A percentile compares a stretch with the other conserved stretches of the same genome.
These are phyloP conservation scores for Balamuthia mandrillaris DNA, from an alignment of 208 protist genomes.

Conservation along the genomic window DNA sequence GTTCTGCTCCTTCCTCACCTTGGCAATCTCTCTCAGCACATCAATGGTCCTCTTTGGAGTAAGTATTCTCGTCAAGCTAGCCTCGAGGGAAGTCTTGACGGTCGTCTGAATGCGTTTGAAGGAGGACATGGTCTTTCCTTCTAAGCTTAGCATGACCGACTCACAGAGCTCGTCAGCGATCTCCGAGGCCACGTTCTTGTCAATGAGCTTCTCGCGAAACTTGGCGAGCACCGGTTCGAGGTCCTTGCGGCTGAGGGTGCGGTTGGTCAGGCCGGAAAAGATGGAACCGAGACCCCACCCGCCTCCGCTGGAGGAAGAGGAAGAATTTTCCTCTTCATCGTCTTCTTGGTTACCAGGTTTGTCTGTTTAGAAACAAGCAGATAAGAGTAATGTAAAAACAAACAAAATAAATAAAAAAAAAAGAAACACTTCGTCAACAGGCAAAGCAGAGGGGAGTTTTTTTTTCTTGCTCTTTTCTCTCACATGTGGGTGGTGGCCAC, in stretches of 20 bases:
- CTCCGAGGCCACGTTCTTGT: slow-evolving; percentile 96
- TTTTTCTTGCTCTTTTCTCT: background rate
- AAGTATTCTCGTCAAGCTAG: slow-evolving; percentile 88
- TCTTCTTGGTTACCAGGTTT: slow-evolving; percentile 37
- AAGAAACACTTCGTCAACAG: background rate
- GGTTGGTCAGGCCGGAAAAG: slow-evolving; percentile 24
- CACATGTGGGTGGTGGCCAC: background rate
- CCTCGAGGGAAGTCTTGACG: slow-evolving; percentile 81
- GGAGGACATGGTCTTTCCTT: slow-evolving; percentile 85
- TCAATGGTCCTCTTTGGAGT: slow-evolving; percentile 92
- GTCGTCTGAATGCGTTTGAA: slow-evolving; percentile 73
- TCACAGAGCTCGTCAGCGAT: slow-evolving; percentile 92
- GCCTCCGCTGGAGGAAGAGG: background rate
- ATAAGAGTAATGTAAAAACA: background rate
- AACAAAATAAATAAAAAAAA: background rate
- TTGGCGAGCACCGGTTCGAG: slow-evolving; percentile 83
- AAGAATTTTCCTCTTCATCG: background rate
- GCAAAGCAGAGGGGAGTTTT: background rate
- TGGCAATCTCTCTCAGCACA: slow-evolving; percentile 87
- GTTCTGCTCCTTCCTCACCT: slow-evolving; percentile 69
- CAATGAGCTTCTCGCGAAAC: slow-evolving; percentile 89
- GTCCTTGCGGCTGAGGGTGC: slow-evolving; percentile 81
- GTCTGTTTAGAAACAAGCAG: background rate
- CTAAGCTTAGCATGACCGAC: slow-evolving; percentile 84
- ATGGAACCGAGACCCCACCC: slow-evolving; percentile 40